Evolutionary conservation across 371 early-diverging fungal genomes (phyloP).

Genomic region (Choanephora cucurbitarum): DNA sequence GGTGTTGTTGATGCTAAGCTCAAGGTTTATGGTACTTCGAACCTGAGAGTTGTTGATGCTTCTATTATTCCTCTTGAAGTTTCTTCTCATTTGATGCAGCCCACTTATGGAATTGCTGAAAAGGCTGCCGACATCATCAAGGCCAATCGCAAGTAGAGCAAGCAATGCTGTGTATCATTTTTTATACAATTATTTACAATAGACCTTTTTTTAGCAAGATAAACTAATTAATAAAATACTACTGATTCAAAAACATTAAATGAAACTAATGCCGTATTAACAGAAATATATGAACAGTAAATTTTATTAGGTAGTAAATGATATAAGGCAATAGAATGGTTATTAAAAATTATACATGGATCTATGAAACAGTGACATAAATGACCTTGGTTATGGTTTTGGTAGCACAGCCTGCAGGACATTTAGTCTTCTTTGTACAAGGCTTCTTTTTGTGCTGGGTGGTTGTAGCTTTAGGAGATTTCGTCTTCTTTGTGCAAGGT

Average conservation of each 20-base stretch:
- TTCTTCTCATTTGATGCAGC: slow-evolving; percentile 23
- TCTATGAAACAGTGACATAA: not conserved
- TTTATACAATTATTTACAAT: no score
- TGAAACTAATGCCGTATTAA: no score
- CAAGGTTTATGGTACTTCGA: slow-evolving; percentile 38
- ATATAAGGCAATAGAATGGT: no score
- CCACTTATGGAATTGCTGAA: slow-evolving; percentile 23
- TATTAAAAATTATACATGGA: not conserved
- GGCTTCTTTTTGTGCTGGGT: not conserved
- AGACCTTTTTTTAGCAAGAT: no score
- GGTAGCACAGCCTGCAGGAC: not conserved
- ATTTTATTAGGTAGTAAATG: no score
- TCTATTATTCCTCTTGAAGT: slow-evolving; percentile 41
- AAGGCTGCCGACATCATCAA: slow-evolving; percentile 44
- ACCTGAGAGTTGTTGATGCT: slow-evolving; percentile 47
- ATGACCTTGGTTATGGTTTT: not conserved
- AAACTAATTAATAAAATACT: no score
- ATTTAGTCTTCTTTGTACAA: not conserved
- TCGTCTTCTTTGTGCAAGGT: not conserved
- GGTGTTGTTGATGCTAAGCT: slow-evolving; percentile 42
- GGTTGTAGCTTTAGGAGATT: not conserved
- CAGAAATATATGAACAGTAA: no score
- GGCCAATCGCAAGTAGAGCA: slow-evolving; percentile 40
- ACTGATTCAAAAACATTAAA: no score
- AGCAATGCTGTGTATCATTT: no score